These are phyloP conservation scores for Dothidotthia symphoricarpi DNA, from an alignment of 2,329 filamentous ascomycete species.

Conservation along the genomic window DNA sequence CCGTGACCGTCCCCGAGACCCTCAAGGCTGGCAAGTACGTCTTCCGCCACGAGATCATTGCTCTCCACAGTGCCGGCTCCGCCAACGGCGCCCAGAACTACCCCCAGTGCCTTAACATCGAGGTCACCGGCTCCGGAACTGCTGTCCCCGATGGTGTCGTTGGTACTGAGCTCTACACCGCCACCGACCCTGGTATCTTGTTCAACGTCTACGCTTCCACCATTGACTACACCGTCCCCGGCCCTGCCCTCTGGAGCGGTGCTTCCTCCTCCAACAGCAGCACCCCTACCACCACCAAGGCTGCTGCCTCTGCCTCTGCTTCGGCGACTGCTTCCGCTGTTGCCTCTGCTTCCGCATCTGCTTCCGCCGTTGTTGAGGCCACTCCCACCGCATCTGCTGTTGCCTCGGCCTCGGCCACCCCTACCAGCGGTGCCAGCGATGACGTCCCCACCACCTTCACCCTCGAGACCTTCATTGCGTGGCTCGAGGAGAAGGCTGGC, in stretches of 20 bases:
- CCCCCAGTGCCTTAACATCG: conserved; percentile 51
- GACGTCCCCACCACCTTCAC: conserved; percentile 34
- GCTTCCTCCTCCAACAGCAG: conserved; percentile 19
- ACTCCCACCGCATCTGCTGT: conserved; percentile 7
- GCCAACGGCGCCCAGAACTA: conserved; percentile 54
- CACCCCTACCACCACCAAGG: conserved; percentile 9
- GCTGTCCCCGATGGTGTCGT: conserved; percentile 48
- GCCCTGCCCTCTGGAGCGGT: conserved; percentile 41
- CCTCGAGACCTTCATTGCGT: conserved; percentile 34
- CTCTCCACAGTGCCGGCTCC: conserved; percentile 47
- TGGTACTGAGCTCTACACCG: conserved; percentile 52
- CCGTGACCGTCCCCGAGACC: conserved; percentile 46
- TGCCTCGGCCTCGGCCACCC: conserved; percentile 6
- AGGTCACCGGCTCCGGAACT: conserved; percentile 50
- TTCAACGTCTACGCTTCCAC: conserved; percentile 44
- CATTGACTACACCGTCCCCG: conserved; percentile 45
- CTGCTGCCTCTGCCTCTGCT: conserved; percentile 9
- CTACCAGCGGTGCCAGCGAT: conserved; percentile 1
- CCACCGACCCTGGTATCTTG: conserved; percentile 43
- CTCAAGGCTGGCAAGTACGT: conserved; percentile 54
- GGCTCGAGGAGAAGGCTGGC: conserved; percentile 29
- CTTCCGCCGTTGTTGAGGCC: conserved; percentile 2
- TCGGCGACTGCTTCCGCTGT: conserved; percentile 8
- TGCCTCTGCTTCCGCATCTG: conserved; percentile 7
- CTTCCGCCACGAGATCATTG: conserved; percentile 56